Base-by-base conservation (phyloP, 164 flowering plant species). In the Umbellularia californica region DNA sequence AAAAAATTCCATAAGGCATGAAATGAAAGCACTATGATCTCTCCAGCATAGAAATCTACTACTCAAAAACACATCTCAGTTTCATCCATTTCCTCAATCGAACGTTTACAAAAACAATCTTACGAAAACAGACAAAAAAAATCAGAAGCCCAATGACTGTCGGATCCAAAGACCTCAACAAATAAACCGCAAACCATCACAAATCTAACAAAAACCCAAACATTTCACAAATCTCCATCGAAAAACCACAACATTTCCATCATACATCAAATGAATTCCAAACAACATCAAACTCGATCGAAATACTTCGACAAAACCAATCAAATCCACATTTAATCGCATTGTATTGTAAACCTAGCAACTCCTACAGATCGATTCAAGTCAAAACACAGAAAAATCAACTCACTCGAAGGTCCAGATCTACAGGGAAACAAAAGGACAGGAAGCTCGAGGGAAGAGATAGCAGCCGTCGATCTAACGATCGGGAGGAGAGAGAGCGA, bases 341-440 rank as follows among this genome's bases (percentile, higher is more conserved):
- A 22, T 22, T 22, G 47, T 2, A 24, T n/a, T 7, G 22, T 3
- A 23, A 22, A 64, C 7, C 7, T 24, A 3, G 22, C 25, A 22
- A 12, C 12, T 24, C 67, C 67, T 3, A 5, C 19, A 22, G 47
- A 75, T 75, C 55, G 65, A 65, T 67, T 52, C 23, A 68, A 2
- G 41, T 5, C 33, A 65, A 65, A 50, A 23, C 51, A 47, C 23
- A 76, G 62, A 41, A 7, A 41, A 41, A 67, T 27, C 50, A 78
- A 78, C 80, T 71, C 28, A 75, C 80, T 67, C 69, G 11, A 67
- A 78, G 30, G 24, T 11, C 22, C 28, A 78, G 70, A 70, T 65
- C 74, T 74, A 23, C 33, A 28, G 62, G 24, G 27, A 27, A 17
- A 30, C 15, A 28, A 74, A 65, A 41, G 11, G 2, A 25, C 47